These are phyloP conservation scores for Fusarium denticulatum DNA, from an alignment of 2,329 filamentous ascomycete genomes.

Conservation along the genomic window DNA sequence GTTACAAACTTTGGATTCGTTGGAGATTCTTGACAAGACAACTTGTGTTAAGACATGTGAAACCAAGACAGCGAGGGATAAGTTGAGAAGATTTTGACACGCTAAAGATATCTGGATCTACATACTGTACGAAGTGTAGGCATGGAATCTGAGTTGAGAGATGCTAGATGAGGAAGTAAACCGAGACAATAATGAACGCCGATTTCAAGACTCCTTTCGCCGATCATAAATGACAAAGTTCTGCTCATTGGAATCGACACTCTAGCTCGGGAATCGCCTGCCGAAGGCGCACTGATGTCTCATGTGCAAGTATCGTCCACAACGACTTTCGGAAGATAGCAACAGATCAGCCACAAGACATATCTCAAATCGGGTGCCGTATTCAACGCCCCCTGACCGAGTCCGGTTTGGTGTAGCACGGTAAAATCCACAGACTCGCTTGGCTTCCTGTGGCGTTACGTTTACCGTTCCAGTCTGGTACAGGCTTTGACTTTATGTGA, in stretches of 20 bases:
- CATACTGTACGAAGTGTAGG: not conserved
- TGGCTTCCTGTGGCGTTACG: constrained; percentile 30
- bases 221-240: constrained; percentile 18
- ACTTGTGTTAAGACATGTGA: not conserved
- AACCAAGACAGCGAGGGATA: constrained; percentile 2
- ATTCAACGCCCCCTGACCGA: constrained; percentile 1
- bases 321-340: constrained; percentile 11
- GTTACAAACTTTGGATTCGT: not conserved
- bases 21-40: not conserved
- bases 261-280: constrained; percentile 4
- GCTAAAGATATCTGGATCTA: constrained; percentile 18
- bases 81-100: constrained; percentile 2
- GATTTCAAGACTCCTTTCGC: constrained; percentile 11
- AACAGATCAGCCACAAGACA: constrained; percentile 7
- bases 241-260: constrained; percentile 12
- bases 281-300: constrained; percentile 12
- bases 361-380: not conserved
- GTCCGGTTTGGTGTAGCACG: constrained; percentile 19
- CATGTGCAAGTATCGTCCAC: constrained; percentile 13
- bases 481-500: constrained; percentile 5
- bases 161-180: constrained; percentile 10
- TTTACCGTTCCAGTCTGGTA: constrained; percentile 21
- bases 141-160: not conserved
- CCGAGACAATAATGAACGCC: constrained; percentile 23
- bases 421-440: constrained; percentile 27